These are phyloP conservation scores for Yamadazyma sp. DNA, from an alignment of 805 yeast genomes.

Conservation along the genomic window DNA sequence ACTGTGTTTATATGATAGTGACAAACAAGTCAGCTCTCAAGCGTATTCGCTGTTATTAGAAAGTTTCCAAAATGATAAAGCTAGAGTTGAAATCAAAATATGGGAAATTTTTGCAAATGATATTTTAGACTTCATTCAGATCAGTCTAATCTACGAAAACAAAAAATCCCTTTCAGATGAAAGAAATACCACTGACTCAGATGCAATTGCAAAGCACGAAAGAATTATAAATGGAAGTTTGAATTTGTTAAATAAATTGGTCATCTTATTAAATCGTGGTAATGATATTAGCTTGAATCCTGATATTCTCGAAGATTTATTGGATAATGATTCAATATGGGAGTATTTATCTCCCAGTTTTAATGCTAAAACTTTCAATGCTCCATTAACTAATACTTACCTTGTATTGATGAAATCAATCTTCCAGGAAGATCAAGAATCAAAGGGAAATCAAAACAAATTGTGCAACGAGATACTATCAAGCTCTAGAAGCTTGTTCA, in stretches of 20 bases:
- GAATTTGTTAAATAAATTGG: slow-evolving; percentile 40
- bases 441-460: slow-evolving; percentile 9
- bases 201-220: slow-evolving; percentile 59
- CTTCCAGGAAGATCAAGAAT: slow-evolving; percentile 13
- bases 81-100: slow-evolving; percentile 47
- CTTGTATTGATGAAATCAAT: slow-evolving; percentile 19
- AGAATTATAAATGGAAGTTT: slow-evolving; percentile 54
- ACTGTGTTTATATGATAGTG: slow-evolving; percentile 69
- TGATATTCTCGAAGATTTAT: slow-evolving; percentile 18
- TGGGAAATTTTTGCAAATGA: slow-evolving; percentile 59
- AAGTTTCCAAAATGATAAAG: slow-evolving; percentile 55
- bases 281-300: slow-evolving; percentile 9
- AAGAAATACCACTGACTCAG: slow-evolving; percentile 63
- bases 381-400: slow-evolving; percentile 29
- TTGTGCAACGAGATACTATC: slow-evolving; percentile 14
- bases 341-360: slow-evolving; percentile 24
- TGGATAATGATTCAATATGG: slow-evolving; percentile 34
- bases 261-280: slow-evolving; percentile 17
- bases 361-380: slow-evolving; percentile 23
- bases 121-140: slow-evolving; percentile 52
- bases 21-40: slow-evolving; percentile 52
- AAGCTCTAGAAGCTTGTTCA: slow-evolving; percentile 27
- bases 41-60: slow-evolving; percentile 45
- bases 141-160: slow-evolving; percentile 54
- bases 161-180: slow-evolving; percentile 70